Percentiles rank a stretch among this genome's conserved stretches.
These are phyloP conservation scores for Starmerella cellae DNA, from an alignment of 805 yeast species.

Conservation along the genomic window DNA sequence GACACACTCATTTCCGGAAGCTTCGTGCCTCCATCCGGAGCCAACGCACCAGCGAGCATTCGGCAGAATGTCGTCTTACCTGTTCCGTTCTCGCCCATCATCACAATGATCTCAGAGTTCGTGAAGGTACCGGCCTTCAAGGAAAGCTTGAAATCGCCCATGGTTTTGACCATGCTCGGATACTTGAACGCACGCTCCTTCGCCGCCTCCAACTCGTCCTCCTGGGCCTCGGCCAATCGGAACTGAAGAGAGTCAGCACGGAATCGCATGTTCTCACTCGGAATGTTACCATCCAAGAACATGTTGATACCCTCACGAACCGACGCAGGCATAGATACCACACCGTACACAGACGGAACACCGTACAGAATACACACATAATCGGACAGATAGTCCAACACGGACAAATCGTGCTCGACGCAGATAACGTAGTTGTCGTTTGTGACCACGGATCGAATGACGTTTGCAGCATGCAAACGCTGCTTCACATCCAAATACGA, in stretches of 20 bases:
- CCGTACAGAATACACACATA: constrained; percentile 94
- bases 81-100: constrained; percentile 99
- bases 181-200: constrained; percentile 66
- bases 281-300: constrained; percentile 95
- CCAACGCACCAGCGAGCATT: constrained; percentile 81
- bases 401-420: constrained; percentile 98
- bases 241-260: constrained; percentile 92
- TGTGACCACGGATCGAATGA: constrained; percentile 71
- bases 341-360: constrained; percentile 97
- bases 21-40: constrained; percentile 68
- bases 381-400: constrained; percentile 91
- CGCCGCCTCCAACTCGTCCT: constrained; percentile 57
- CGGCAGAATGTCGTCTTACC: constrained; percentile 98
- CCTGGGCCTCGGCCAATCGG: constrained; percentile 74
- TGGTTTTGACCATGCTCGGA: constrained; percentile 77
- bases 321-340: constrained; percentile 88
- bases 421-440: constrained; percentile 76
- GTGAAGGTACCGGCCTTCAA: constrained; percentile 84
- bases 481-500: constrained; percentile 97
- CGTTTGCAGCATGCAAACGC: constrained; percentile 92
- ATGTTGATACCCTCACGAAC: constrained; percentile 99
- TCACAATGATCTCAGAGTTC: constrained; percentile 90
- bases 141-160: constrained; percentile 84
- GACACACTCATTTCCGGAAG: constrained; percentile 84
- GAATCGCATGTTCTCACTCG: constrained; percentile 91